Percentiles rank a stretch among this genome's conserved stretches.
phyloP scores from a whole-genome alignment of 768 basidiomycete genomes.

The Lentinula sp. region DNA sequence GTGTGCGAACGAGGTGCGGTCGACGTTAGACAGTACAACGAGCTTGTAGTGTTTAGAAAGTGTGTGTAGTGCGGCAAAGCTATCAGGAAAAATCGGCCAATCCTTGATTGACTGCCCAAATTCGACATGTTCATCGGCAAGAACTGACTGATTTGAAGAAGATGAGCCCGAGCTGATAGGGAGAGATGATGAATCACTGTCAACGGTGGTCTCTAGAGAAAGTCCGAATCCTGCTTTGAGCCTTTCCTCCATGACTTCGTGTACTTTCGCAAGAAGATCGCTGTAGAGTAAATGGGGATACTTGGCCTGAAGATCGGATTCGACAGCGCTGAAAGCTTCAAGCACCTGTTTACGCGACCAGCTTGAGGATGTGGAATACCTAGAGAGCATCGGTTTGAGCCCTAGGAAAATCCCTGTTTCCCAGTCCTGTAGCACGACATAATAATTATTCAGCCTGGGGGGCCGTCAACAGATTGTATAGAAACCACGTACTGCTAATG shows the following conservation, averaged over 20 bases:
- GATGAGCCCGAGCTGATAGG: conserved; percentile 12
- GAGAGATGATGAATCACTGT: conserved; percentile 13
- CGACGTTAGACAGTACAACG: conserved; percentile 73
- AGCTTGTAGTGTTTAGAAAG: conserved; percentile 64
- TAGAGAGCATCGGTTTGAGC: conserved; percentile 45
- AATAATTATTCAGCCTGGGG: no score
- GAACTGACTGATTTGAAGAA: neutral
- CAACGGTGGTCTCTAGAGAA: conserved; percentile 11
- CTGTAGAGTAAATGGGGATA: conserved; percentile 56
- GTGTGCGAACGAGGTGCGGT: conserved; percentile 52
- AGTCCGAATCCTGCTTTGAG: conserved; percentile 24
- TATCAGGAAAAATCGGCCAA: conserved; percentile 70
- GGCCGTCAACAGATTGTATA: no score
- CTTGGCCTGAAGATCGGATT: conserved; percentile 51
- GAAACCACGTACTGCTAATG: conserved; percentile 43
- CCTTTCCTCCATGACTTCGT: conserved; percentile 30
- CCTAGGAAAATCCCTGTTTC: conserved; percentile 58
- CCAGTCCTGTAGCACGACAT: conserved; percentile 48
- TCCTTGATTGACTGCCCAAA: conserved; percentile 57
- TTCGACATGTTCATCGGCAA: conserved; percentile 26
- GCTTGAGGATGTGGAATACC: conserved; percentile 28
- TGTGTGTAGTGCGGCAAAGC: conserved; percentile 47
- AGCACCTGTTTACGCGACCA: conserved; percentile 52
- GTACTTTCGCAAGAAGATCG: conserved; percentile 49
- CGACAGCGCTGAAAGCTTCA: conserved; percentile 43